A percentile compares a stretch with the other conserved stretches of the same genome.
phyloP scores from a whole-genome alignment of 352 stramenopile genomes.

The Phytophthora lateralis region DNA sequence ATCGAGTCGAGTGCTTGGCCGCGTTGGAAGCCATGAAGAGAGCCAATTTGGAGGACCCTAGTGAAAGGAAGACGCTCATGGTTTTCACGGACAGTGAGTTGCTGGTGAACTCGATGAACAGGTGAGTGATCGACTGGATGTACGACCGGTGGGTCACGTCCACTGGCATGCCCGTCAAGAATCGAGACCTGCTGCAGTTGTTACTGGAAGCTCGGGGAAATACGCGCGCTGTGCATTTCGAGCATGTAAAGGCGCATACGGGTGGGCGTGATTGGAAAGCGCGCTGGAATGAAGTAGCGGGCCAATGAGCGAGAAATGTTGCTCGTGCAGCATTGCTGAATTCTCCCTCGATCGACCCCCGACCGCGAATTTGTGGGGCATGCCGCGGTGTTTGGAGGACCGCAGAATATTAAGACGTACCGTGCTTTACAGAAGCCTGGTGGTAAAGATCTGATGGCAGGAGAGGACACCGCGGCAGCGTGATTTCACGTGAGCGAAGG shows the following conservation, averaged over 20 bases:
- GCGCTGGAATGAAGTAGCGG: slow-evolving; percentile 20
- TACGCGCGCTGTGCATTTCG: slow-evolving; percentile 1
- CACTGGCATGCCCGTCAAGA: slow-evolving; percentile 12
- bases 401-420: slow-evolving; percentile 6
- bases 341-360: neutral
- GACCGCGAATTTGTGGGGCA: slow-evolving; percentile 8
- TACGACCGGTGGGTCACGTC: slow-evolving; percentile 17
- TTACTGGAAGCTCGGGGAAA: slow-evolving; percentile 6
- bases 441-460: too few species aligned
- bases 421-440: neutral
- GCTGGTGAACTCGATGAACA: slow-evolving; percentile 19
- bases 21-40: slow-evolving; percentile 68
- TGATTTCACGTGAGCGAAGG: too few species aligned
- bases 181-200: slow-evolving; percentile 15
- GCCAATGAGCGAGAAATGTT: slow-evolving; percentile 4
- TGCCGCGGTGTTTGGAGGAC: slow-evolving; percentile 8
- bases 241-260: slow-evolving; percentile 14
- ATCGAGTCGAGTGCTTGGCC: slow-evolving; percentile 60
- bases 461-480: too few species aligned
- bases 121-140: slow-evolving; percentile 20
- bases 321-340: neutral
- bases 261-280: slow-evolving; percentile 14
- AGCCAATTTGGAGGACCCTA: slow-evolving; percentile 59
- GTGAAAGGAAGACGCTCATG: slow-evolving; percentile 40
- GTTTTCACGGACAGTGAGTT: slow-evolving; percentile 32